Evolutionary conservation across 768 basidiomycete species (phyloP).

Genomic region (Trametes cingulata): DNA sequence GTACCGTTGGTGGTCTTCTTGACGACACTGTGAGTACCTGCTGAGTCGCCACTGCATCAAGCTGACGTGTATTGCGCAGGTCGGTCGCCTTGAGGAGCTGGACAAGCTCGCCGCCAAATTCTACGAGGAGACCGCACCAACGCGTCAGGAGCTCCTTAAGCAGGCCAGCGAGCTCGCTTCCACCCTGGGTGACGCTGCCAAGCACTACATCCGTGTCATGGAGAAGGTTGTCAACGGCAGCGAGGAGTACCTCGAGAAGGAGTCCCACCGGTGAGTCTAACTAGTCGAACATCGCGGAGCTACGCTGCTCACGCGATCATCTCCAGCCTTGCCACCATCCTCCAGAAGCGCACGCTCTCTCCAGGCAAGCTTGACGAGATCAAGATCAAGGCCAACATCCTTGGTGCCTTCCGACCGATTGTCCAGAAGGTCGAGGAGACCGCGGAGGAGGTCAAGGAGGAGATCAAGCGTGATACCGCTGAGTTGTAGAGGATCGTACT

Average conservation of each 20-base stretch:
- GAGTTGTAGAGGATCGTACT: background rate
- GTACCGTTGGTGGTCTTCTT: slow-evolving; percentile 80
- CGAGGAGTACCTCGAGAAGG: slow-evolving; percentile 82
- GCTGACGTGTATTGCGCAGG: slow-evolving; percentile 43
- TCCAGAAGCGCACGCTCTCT: slow-evolving; percentile 76
- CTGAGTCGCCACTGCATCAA: background rate
- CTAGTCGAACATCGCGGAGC: slow-evolving; percentile 4
- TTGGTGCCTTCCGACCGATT: slow-evolving; percentile 55
- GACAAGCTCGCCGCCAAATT: slow-evolving; percentile 79
- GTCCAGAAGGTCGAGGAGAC: slow-evolving; percentile 31
- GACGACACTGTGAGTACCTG: slow-evolving; percentile 53
- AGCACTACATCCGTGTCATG: slow-evolving; percentile 90
- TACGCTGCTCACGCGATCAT: slow-evolving; percentile 16
- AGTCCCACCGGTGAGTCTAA: slow-evolving; percentile 68
- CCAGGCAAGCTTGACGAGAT: slow-evolving; percentile 88
- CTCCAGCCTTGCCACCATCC: slow-evolving; percentile 43
- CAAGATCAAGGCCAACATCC: slow-evolving; percentile 88
- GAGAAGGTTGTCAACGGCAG: slow-evolving; percentile 75
- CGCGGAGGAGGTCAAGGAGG: slow-evolving; percentile 34
- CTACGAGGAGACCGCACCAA: slow-evolving; percentile 56
- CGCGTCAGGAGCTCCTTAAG: slow-evolving; percentile 61
- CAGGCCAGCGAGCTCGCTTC: slow-evolving; percentile 60
- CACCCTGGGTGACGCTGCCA: slow-evolving; percentile 51
- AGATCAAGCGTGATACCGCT: slow-evolving; percentile 16
- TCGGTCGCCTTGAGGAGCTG: slow-evolving; percentile 77